A percentile compares a stretch with the other conserved stretches of the same genome.
phyloP scores from a whole-genome alignment of 2,329 filamentous ascomycete species.

The Aureobasidium sp. region DNA sequence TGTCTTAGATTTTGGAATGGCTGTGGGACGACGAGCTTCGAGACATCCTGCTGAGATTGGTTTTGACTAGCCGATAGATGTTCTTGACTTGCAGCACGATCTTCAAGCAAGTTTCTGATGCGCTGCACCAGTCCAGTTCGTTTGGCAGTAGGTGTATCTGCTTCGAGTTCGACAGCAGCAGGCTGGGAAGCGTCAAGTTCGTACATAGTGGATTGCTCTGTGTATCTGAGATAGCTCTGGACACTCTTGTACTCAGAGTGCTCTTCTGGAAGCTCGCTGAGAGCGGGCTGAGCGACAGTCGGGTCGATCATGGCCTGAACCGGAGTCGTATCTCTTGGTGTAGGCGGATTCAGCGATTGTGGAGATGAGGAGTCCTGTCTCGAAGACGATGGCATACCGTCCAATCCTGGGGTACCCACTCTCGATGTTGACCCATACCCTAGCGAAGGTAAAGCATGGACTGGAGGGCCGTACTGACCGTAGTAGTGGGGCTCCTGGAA shows the following conservation, averaged over 20 bases:
- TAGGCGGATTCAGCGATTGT: slow-evolving; percentile 30
- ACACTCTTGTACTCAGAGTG: slow-evolving; percentile 28
- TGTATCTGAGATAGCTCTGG: slow-evolving; percentile 29
- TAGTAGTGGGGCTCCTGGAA: background rate
- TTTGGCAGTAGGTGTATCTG: background rate
- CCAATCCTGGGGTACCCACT: slow-evolving; percentile 29
- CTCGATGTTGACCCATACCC: slow-evolving; percentile 20
- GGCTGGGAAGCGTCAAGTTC: slow-evolving; percentile 21
- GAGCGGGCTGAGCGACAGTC: slow-evolving; percentile 7
- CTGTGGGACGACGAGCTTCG: slow-evolving; percentile 4
- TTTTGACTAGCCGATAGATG: background rate
- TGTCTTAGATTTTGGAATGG: background rate
- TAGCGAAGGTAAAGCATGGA: background rate
- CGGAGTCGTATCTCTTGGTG: slow-evolving; percentile 31
- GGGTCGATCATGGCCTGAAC: slow-evolving; percentile 30
- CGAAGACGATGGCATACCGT: slow-evolving; percentile 35
- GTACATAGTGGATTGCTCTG: slow-evolving; percentile 27
- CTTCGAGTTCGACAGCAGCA: slow-evolving; percentile 7
- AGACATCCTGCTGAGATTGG: background rate
- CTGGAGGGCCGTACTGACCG: background rate
- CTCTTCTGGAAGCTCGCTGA: slow-evolving; percentile 28
- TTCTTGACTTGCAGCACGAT: slow-evolving; percentile 20
- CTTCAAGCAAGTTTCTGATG: slow-evolving; percentile 37
- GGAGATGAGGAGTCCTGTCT: slow-evolving; percentile 36
- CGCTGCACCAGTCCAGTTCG: slow-evolving; percentile 31